Evolutionary conservation across 2,329 filamentous ascomycete species (phyloP), one percentile per base, ranked within the genome.

Genomic region (Fusarium globosum): DNA sequence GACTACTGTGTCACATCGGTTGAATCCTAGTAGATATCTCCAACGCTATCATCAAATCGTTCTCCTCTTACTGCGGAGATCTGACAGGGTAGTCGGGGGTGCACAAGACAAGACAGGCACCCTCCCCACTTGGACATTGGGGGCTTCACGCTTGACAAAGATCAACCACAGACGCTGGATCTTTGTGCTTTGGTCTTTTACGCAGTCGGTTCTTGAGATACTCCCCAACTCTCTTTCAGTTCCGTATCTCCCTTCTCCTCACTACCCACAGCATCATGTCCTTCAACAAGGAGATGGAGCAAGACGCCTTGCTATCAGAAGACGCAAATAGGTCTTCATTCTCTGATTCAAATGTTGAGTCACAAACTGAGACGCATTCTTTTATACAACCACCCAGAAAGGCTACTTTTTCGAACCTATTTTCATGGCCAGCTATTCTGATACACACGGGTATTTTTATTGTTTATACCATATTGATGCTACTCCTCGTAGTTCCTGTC

Each of bases 331-430:
- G 49, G 6, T 3, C 49, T 9, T 53, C 49, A 2, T 26, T 53
- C 6, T 53, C 33, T 9, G 49, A 28, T 21, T 12, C 33, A 15
- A 9, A 12, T 26, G 1, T 3, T 6, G n/a, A 38, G 4, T 52
- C n/a, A 2, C 33, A 26, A 23, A 52, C 0, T 2, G n/a, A 20
- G 6, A 23, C 0, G 2, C 8, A 7, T 8, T 2, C 9, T 15
- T 26, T 52, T 12, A 4, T 10, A 2, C n/a, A 1, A 36, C 0
- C 18, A 4, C 0, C 4, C 6, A 21, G 3, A 52, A 2, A 8
- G 13, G n/a, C n/a, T 2, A 4, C 1, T 38, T 12, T 9, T 12
- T 15, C 23, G 8, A 21, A 16, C 0, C 7, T 52, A 1, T 36
- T 52, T 20, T 1, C 13, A 3, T 26, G 49, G 49, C n/a, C 16